Evolutionary conservation across 345 rosid species (phyloP), one percentile per base, ranked within the genome.

Genomic region (Eucalyptus fibrosa): DNA sequence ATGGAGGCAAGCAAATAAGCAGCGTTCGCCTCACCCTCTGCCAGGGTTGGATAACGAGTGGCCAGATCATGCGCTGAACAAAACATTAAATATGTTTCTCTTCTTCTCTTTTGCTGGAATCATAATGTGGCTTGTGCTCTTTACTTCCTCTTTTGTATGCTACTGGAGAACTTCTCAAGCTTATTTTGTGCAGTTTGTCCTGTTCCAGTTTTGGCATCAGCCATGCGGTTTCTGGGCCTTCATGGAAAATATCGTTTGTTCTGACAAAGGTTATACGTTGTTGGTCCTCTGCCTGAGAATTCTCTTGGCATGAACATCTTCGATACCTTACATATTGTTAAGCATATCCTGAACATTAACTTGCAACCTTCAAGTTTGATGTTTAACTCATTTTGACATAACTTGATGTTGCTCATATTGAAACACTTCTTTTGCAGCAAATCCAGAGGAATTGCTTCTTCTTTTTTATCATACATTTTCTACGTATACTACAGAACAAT

Each of bases 201-300:
- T 92, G 91, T 91, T 90, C 88, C 91, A 89, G 92, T 90, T 89
- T 89, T 90, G 95, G 90, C 30, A 88, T 82, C 92, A 94, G 94
- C 92, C 88, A 90, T 90, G 93, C 91, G 89, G 88, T 92, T 92
- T 90, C 88, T 86, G 87, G 90, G 69, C 90, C 89, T 86, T 89
- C 90, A 87, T 87, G 91, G 92, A 91, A 92, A 92, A 88, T 89
- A 87, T 89, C 91, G 89, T 89, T 89, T 90, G 92, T 91, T 90
- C 89, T 88, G 50, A 86, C 72, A 62, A 91, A 93, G 95, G 90
- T 94, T 92, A 88, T 91, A 87, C 86, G 67, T 93, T 90, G 88
- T 89, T 90, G 94, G 90, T 89, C 87, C 72, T 89, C 91, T 72
- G 53, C 40, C 13, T 53, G 21, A 88, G 80, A 85, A 72, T 72